Conservation (phyloP, 2,329 filamentous ascomycete genomes). For the Xylariales sp. region DNA sequence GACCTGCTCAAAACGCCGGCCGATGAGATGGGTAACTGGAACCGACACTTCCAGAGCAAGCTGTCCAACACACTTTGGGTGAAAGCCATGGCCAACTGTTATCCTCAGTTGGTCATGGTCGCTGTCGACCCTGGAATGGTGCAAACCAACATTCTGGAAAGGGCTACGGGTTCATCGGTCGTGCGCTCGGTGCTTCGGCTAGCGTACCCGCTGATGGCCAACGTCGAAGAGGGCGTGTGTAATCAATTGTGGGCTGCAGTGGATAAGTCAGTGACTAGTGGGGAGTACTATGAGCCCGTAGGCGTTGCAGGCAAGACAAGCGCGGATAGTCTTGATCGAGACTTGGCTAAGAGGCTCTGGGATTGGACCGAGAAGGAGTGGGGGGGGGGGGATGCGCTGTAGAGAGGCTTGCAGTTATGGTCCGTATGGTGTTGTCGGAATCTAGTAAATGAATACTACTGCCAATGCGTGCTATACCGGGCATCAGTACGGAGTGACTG, state of each 20-base stretch:
- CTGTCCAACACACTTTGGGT: conserved; percentile 27
- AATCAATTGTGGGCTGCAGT: conserved; percentile 33
- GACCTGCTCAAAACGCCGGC: not conserved
- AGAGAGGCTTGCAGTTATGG: no score
- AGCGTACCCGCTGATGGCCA: conserved; percentile 9
- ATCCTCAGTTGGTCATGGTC: conserved; percentile 19
- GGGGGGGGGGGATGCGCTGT: no score
- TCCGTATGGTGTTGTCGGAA: no score
- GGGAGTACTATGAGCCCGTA: conserved; percentile 31
- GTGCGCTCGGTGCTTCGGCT: conserved; percentile 9
- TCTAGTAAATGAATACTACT: no score
- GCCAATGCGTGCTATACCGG: no score
- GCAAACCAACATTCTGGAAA: conserved; percentile 15
- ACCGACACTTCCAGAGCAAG: conserved; percentile 29
- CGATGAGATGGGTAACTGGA: not conserved
- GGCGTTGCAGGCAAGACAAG: conserved; percentile 17
- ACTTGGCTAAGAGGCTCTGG: conserved; percentile 23
- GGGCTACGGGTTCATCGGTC: conserved; percentile 6
- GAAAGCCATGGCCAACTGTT: conserved; percentile 20
- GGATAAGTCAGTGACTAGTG: conserved; percentile 21
- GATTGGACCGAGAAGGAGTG: conserved; percentile 29
- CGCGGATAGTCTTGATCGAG: conserved; percentile 13
- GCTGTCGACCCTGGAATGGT: conserved; percentile 24
- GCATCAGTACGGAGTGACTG: no score
- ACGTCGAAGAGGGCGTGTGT: conserved; percentile 29